These are phyloP conservation scores for Penicillium nordicum DNA, from an alignment of 2,329 filamentous ascomycete genomes.

Conservation along the genomic window DNA sequence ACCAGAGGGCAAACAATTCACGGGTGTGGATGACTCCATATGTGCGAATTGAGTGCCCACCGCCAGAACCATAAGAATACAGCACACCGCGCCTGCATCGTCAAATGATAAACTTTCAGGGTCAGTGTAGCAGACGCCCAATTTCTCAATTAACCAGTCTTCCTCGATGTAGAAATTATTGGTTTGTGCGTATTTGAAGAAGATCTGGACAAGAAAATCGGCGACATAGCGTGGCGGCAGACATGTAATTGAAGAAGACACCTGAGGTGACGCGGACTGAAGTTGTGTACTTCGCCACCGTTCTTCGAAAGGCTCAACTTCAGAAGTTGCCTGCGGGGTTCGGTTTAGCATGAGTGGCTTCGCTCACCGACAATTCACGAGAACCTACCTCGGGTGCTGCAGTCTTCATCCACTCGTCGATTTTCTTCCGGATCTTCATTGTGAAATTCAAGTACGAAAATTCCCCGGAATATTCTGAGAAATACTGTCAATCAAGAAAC, in stretches of 20 bases:
- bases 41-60: slow-evolving; percentile 47
- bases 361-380: neutral
- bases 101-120: slow-evolving; percentile 34
- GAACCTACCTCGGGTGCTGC: slow-evolving; percentile 35
- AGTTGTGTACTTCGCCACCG: slow-evolving; percentile 44
- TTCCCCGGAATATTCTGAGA: slow-evolving; percentile 44
- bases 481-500: neutral
- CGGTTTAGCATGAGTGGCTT: slow-evolving; percentile 7
- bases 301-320: slow-evolving; percentile 41
- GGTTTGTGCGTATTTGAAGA: slow-evolving; percentile 45
- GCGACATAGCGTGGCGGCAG: slow-evolving; percentile 45
- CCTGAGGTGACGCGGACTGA: slow-evolving; percentile 38
- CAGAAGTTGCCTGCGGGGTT: slow-evolving; percentile 30
- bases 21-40: slow-evolving; percentile 37
- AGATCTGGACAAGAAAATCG: slow-evolving; percentile 43
- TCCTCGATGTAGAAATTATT: slow-evolving; percentile 46
- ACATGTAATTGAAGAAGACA: slow-evolving; percentile 39
- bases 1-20: slow-evolving; percentile 31
- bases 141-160: slow-evolving; percentile 40
- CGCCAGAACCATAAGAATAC: slow-evolving; percentile 43
- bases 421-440: slow-evolving; percentile 42
- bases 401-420: slow-evolving; percentile 43
- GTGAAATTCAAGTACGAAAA: slow-evolving; percentile 47
- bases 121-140: slow-evolving; percentile 39
- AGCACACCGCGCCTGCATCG: slow-evolving; percentile 42